Evolutionary conservation across 495 filamentous ascomycete genomes (phyloP), one percentile per base, ranked within the genome.

Genomic region (Penicillium waksmanii): DNA sequence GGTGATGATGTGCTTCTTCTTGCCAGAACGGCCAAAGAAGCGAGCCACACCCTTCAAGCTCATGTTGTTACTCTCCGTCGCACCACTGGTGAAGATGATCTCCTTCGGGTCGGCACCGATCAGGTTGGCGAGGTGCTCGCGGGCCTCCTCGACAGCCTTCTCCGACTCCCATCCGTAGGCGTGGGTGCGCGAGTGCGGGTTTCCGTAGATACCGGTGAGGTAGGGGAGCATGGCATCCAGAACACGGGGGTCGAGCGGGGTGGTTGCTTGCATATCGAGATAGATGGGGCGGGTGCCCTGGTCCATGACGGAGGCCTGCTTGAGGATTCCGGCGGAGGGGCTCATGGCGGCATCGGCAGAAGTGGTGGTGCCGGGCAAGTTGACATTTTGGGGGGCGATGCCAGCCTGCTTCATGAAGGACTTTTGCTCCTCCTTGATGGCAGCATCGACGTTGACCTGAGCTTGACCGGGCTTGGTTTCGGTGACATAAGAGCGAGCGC

Each of bases 61-160:
- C 95, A 98, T 98, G 67, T 98, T 98, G 79, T 98, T 98, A 70
- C 92, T 96, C 80, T 98, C 95, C 1, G 95, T 98, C 18, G 95
- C 95, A 56, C 95, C 95, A 63, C 92, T 97, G 7, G 95, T 98
- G 76, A 97, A 98, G 68, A 98, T 95, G 60, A 98, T 98, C 67
- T 98, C 95, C 75, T 98, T 98, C 7, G 95, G 81, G 69, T 98
- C 91, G 13, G 95, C 96, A 31, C 96, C 95, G 57, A 98, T 93
- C 42, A 98, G 80, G 19, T 82, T 82, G 8, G 95, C 95, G 58
- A 97, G 82, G 66, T 97, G 81, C 63, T 85, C 83, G 61, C 95
- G 84, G 46, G 96, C 92, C 53, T 91, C 79, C 67, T 98, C 95
- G 31, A 95, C 87, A 5, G 90, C 94, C 71, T 92, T 92, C 64